Base-by-base conservation (phyloP, 345 rosid genomes). In the Syzygium jambos region DNA sequence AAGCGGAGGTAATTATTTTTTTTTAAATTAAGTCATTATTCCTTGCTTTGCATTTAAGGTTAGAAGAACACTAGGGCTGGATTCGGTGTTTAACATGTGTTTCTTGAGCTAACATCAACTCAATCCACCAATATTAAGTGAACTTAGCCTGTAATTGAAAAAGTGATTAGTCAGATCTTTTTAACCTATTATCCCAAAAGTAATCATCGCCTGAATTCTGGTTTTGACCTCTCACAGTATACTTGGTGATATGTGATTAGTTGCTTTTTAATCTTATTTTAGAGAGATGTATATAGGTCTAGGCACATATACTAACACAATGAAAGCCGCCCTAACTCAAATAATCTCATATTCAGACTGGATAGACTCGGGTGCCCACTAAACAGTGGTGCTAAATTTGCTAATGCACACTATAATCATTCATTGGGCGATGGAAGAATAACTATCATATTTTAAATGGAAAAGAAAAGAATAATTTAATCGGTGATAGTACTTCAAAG, bases 391-490 rank as follows among this genome's bases (percentile, higher is more conserved):
- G 83, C 89, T 21, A 87, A 61, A 61, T 84, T 49, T 77, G 83
- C 83, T 83, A 87, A 63, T 51, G 84, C 54, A 29, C 46, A 84
- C 89, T n/a, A 87, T 87, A 84, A 61, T 87, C 83, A 87, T 63
- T 87, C 52, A 51, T 87, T 65, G 84, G 86, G 49, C 52, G 86
- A 87, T 84, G 89, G 86, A 63, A 61, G 61, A 84, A 84, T 87
- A 43, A 87, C 63, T 84, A 59, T 30, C 77, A 34, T 73, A 73
- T 73, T 73, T 73, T 38, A 30, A 84, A 34, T 11, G 77, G 80
- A 85, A 77, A 77, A 10, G 41, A 85, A 85, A 68, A 17, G 85
- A 85, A 85, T 77, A 53, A 19, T 52, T 53, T 68, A 86, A 86
- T 30, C 6, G 88, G 51, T 29, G 78, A 34, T 19, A 21, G 59